A percentile compares a stretch with the other conserved stretches of the same genome.
Conservation (phyloP, 495 filamentous ascomycete genomes). For the Aspergillus saccharolyticus region DNA sequence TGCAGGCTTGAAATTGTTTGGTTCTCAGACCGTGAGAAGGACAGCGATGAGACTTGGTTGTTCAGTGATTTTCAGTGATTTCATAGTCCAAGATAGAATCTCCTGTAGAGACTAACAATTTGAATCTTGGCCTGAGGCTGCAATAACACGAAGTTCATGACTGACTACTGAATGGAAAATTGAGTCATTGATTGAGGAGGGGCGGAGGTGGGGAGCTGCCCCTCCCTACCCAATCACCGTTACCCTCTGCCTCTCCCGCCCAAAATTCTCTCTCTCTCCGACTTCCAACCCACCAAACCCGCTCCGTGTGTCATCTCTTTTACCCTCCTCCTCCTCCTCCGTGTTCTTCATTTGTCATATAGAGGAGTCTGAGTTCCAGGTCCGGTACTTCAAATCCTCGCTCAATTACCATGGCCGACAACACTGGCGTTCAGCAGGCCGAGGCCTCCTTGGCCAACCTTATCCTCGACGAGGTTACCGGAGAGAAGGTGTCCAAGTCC, state of each 20-base stretch:
- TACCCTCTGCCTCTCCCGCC: conserved; percentile 29
- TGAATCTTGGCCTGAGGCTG: neutral
- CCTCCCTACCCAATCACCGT: conserved; percentile 28
- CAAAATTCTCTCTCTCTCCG: conserved; percentile 33
- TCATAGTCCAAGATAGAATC: neutral
- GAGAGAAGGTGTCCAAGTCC: conserved; percentile 79
- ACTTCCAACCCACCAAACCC: conserved; percentile 27
- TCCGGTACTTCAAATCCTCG: neutral
- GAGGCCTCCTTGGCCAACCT: conserved; percentile 66
- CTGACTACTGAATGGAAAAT: no score
- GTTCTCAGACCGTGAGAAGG: neutral
- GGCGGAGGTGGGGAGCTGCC: conserved; percentile 2
- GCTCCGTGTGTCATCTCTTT: conserved; percentile 16
- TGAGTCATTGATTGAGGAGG: neutral
- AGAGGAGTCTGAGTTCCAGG: conserved; percentile 4
- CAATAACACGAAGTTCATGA: neutral
- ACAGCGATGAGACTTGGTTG: neutral
- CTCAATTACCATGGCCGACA: conserved; percentile 38
- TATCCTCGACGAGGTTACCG: conserved; percentile 77
- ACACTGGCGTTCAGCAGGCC: conserved; percentile 49
- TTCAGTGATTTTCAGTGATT: neutral
- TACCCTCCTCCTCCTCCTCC: conserved; percentile 1
- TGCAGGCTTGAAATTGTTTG: no score
- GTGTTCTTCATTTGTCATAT: conserved; percentile 1
- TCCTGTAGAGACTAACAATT: neutral